Conservation (phyloP, 2,329 filamentous ascomycete genomes). For the Emericellopsis atlantica region DNA sequence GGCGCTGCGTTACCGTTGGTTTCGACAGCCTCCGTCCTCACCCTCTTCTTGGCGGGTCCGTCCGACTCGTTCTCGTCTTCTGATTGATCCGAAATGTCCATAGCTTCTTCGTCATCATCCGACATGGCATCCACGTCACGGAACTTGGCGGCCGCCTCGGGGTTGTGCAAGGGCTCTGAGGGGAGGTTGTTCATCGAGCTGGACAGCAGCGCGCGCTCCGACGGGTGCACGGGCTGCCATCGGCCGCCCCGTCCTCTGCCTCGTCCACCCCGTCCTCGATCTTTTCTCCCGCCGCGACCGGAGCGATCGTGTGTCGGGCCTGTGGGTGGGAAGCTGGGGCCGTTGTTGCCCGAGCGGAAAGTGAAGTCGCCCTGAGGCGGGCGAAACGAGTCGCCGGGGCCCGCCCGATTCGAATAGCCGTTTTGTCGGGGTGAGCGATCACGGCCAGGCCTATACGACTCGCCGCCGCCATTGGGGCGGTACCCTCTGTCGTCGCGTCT, state of each 20-base stretch:
- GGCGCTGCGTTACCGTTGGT: constrained; percentile 38
- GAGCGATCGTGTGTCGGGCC: neutral
- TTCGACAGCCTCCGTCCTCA: constrained; percentile 15
- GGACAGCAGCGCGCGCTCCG: constrained; percentile 37
- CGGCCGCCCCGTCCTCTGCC: constrained; percentile 13
- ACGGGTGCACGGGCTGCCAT: constrained; percentile 24
- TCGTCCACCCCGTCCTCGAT: constrained; percentile 12
- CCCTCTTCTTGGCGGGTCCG: constrained; percentile 23
- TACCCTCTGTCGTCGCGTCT: neutral
- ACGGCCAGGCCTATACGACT: constrained; percentile 1
- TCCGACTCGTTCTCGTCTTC: constrained; percentile 38
- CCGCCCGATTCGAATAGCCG: neutral
- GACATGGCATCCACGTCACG: constrained; percentile 44
- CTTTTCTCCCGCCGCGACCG: constrained; percentile 3
- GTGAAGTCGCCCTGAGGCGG: constrained; percentile 38
- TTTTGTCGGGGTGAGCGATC: neutral
- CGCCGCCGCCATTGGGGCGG: neutral
- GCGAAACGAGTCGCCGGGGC: neutral
- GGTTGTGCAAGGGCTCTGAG: constrained; percentile 33
- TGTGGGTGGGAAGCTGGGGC: constrained; percentile 9
- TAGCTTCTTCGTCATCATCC: constrained; percentile 50
- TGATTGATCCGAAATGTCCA: constrained; percentile 17
- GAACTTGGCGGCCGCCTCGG: constrained; percentile 35
- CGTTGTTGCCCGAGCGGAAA: constrained; percentile 32
- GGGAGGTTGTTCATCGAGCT: constrained; percentile 25